phyloP scores from a whole-genome alignment of 352 stramenopile species.

The Globisporangium ultimum region DNA sequence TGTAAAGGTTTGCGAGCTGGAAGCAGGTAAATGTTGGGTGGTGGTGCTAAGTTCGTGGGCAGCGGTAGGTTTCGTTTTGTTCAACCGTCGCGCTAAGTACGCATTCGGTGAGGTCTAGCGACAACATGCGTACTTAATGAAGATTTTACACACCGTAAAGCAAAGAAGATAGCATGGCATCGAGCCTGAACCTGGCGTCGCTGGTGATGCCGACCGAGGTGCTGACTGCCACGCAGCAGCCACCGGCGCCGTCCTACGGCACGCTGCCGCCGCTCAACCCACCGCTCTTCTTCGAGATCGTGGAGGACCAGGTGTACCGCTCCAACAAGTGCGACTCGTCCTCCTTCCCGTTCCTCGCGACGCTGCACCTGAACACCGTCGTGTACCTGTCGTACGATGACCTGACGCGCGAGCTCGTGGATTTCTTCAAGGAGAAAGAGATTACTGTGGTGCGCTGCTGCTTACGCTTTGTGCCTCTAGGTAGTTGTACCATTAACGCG shows the following conservation, averaged over 20 bases:
- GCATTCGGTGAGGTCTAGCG: not conserved
- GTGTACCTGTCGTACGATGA: constrained; percentile 86
- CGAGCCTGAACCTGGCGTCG: constrained; percentile 2
- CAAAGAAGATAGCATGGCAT: not conserved
- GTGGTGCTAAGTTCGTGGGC: not conserved
- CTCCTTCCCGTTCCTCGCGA: constrained; percentile 80
- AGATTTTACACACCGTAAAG: not conserved
- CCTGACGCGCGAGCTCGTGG: constrained; percentile 66
- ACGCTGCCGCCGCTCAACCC: constrained; percentile 78
- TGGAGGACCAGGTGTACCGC: constrained; percentile 80
- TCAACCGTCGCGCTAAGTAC: not conserved
- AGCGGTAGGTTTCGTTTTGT: not conserved
- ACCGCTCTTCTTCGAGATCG: constrained; percentile 86
- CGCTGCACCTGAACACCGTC: constrained; percentile 79
- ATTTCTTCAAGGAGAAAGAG: constrained; percentile 82
- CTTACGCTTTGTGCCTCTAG: not conserved
- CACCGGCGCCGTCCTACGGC: constrained; percentile 29
- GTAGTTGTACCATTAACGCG: not conserved
- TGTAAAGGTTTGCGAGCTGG: not conserved
- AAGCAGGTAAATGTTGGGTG: not conserved
- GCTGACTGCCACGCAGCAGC: constrained; percentile 5
- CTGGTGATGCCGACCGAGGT: constrained; percentile 4
- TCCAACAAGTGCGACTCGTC: constrained; percentile 87
- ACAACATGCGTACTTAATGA: not conserved
- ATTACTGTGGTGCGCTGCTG: constrained; percentile 55